Evolutionary conservation across 352 stramenopile species (phyloP).

Genomic region (Phytophthora megakarya): DNA sequence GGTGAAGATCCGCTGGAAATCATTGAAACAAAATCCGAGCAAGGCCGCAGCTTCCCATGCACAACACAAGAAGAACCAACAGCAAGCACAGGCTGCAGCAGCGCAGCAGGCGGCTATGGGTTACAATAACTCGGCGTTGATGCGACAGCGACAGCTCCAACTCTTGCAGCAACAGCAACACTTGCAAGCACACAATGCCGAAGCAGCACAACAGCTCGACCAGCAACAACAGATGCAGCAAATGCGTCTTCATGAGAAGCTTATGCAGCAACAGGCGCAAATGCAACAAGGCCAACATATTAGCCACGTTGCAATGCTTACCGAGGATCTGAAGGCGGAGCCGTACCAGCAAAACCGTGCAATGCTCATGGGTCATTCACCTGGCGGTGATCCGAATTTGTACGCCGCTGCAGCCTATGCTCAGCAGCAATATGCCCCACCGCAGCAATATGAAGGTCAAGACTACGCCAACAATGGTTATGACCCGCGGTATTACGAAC

Average conservation of each 20-base stretch:
- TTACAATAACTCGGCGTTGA: constrained; percentile 65
- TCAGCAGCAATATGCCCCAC: constrained; percentile 38
- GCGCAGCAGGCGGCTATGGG: constrained; percentile 50
- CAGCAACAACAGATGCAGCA: constrained; percentile 80
- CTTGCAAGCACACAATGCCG: constrained; percentile 61
- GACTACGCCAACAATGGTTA: constrained; percentile 39
- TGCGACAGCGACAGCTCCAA: constrained; percentile 72
- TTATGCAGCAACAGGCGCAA: constrained; percentile 73
- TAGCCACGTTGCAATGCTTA: constrained; percentile 46
- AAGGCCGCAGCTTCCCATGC: constrained; percentile 78
- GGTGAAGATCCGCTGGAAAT: constrained; percentile 95
- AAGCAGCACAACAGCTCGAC: constrained; percentile 68
- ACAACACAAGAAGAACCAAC: constrained; percentile 81
- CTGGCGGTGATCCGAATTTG: constrained; percentile 37
- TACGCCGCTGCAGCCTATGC: constrained; percentile 40
- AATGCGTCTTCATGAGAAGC: constrained; percentile 67
- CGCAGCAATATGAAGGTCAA: constrained; percentile 42
- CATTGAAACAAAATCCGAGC: constrained; percentile 84
- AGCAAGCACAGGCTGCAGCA: constrained; percentile 51
- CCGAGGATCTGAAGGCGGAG: constrained; percentile 45
- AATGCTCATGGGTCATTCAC: constrained; percentile 41
- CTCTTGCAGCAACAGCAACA: constrained; percentile 78
- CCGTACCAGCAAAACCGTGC: constrained; percentile 39
- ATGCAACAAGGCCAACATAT: constrained; percentile 67
- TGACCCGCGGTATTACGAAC: constrained; percentile 48